A percentile compares a stretch with the other conserved stretches of the same genome.
Evolutionary conservation across 2,329 filamentous ascomycete genomes (phyloP).

Genomic region (Cadophora malorum): DNA sequence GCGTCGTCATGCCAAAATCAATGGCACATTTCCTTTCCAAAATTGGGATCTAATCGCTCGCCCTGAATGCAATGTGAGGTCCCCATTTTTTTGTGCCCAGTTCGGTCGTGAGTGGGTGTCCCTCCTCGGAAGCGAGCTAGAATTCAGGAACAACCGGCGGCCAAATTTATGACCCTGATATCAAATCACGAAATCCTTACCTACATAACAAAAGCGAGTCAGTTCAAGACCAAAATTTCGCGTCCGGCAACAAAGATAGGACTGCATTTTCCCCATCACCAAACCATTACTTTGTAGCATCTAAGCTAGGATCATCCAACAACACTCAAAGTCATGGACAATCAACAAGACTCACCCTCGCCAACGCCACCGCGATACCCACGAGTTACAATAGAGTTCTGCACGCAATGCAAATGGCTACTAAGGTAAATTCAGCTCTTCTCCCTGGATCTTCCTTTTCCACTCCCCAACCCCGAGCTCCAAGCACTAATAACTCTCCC

Average conservation of each 20-base stretch:
- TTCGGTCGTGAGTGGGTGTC: neutral
- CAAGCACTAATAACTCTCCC: neutral
- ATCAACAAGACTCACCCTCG: conserved; percentile 19
- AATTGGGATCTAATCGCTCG: neutral
- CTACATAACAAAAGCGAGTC: neutral
- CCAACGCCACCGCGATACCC: conserved; percentile 58
- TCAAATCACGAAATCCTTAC: conserved; percentile 15
- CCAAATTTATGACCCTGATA: conserved; percentile 13
- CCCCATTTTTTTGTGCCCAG: conserved; percentile 10
- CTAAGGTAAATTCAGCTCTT: conserved; percentile 66
- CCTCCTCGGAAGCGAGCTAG: neutral
- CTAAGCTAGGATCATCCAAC: neutral
- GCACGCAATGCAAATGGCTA: conserved; percentile 93
- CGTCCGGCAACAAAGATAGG: neutral
- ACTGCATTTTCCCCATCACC: neutral
- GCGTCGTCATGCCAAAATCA: conserved; percentile 19
- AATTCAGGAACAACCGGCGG: conserved; percentile 15
- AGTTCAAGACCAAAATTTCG: neutral
- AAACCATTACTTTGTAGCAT: neutral
- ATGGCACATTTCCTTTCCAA: conserved; percentile 13
- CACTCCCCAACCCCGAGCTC: neutral
- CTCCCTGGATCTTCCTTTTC: conserved; percentile 17
- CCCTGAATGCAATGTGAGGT: conserved; percentile 14
- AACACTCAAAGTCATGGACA: conserved; percentile 9
- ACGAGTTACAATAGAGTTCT: conserved; percentile 86